Evolutionary conservation across 768 basidiomycete genomes (phyloP), one percentile per base, ranked within the genome.

Genomic region (Agrocybe praecox): DNA sequence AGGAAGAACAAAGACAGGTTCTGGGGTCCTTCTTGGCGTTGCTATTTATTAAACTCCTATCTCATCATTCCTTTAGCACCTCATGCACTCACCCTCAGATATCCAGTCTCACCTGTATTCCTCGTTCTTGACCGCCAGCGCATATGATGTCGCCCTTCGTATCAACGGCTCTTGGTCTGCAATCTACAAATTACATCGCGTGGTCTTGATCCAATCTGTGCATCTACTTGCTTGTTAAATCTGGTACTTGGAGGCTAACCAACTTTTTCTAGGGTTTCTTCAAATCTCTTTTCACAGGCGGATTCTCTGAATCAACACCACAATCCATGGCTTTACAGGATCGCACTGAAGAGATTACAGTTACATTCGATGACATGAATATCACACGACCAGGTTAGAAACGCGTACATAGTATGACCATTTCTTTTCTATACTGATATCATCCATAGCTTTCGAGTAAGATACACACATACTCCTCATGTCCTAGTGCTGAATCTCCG

Each of bases 121-220:
- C 40, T 84, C 90, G 6, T 87, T 95, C 68, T 75, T 94, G 5
- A 76, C 85, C 55, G 84, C 84, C 22, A 80, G 78, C 57, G 91
- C 92, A 0, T 81, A 91, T 17, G 95, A 96, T 74, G 85, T 96
- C 60, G 80, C 86, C 42, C 75, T 97, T 46, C 77, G 82, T 47
- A 81, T 96, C 18, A 72, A 76, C 23, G 89, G 84, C 4, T 77
- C 86, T 2, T 83, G 81, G 93, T 70, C 74, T 48, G 89, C 90
- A 1, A 74, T 85, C 33, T 97, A 96, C 75, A 82, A 78, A 44
- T 76, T 94, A 6, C 95, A 97, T 71, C 82, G 87, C 22, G 88
- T 96, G 51, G 85, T 97, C 36, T 85, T 96, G 57, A 92, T 94
- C 43, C 95, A 96, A 71, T 86, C 93, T 9, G 92, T 92, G 53